Evolutionary conservation across 306 rosid genomes (phyloP).

Genomic region (Carpinus fangiana): DNA sequence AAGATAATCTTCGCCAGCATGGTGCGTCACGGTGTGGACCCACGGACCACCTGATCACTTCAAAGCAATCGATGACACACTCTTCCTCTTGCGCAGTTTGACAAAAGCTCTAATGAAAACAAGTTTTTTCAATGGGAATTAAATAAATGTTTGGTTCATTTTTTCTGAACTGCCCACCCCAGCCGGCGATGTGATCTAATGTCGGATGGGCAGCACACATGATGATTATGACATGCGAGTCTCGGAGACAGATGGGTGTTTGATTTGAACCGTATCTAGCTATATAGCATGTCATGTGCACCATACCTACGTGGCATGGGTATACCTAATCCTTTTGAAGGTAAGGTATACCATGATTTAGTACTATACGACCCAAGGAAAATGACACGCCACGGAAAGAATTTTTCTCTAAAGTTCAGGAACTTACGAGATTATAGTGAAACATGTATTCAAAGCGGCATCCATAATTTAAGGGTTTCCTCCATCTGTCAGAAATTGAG

Average conservation of each 20-base stretch:
- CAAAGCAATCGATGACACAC: background rate
- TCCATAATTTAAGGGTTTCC: background rate
- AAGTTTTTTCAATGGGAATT: slow-evolving; percentile 8
- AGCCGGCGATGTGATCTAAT: background rate
- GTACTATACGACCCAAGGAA: background rate
- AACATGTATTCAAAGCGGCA: background rate
- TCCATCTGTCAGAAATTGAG: background rate
- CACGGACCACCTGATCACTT: slow-evolving; percentile 25
- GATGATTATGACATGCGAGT: background rate
- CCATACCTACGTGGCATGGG: background rate
- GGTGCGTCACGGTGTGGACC: slow-evolving; percentile 40
- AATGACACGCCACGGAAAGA: background rate
- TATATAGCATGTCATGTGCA: background rate
- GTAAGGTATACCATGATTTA: background rate
- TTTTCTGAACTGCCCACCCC: background rate
- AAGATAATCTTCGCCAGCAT: slow-evolving; percentile 17
- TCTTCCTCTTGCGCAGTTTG: slow-evolving; percentile 13
- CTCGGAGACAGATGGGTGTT: background rate
- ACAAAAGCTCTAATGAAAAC: slow-evolving; percentile 1
- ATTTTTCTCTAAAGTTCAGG: background rate
- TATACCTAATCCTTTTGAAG: background rate
- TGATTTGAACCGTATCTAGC: background rate
- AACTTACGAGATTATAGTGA: background rate
- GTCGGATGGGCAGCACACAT: slow-evolving; percentile 5
- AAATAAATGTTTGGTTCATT: slow-evolving; percentile 1